Evolutionary conservation across 495 filamentous ascomycete genomes (phyloP), one percentile per base, ranked within the genome.

Genomic region (Aspergillus cavernicola): DNA sequence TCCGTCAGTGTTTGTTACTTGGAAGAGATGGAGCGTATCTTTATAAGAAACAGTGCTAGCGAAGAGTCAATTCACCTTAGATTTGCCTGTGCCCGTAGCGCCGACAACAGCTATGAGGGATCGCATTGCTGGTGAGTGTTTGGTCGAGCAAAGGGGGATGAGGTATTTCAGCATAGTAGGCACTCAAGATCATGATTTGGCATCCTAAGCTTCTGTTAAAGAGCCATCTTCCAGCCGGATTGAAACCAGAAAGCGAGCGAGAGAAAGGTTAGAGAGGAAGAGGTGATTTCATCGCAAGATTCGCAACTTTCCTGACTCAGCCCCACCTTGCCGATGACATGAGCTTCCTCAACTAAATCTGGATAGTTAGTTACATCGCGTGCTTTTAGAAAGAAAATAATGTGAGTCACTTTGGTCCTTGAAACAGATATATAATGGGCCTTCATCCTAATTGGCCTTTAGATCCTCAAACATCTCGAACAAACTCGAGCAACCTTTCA

Each of bases 81-180:
- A 97, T 75, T 98, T 98, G 32, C 93, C 93, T 5, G 92, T 97
- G 50, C 95, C 93, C 32, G 93, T 98, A 31, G 95, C 89, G 31
- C 93, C 93, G 31, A 97, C 78, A 39, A 98, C 82, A 31, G 88
- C 83, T 57, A 98, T 81, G 52, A 97, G 75, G 20, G 90, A 88
- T 49, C 65, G 57, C 73, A 76, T 75, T 52, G 48, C 52, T 47
- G 56, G 29, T 26, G 42, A 35, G 48, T 43, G 56, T 51, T 41
- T 59, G 44, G 39, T 13, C 35, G 43, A 28, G 26, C 38, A 54
- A 39, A 67, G 32, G 28, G 29, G 35, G 7, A 28, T 50, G 18
- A 50, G 16, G 29, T 53, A 53, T 26, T 11, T 52, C 31, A 26
- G 55, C 54, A 60, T 63, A 26, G n/a, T 46, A 35, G 13, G 48